These are phyloP conservation scores for Plasmodium relictum DNA, from an alignment of 169 alveolate species.

Conservation along the genomic window DNA sequence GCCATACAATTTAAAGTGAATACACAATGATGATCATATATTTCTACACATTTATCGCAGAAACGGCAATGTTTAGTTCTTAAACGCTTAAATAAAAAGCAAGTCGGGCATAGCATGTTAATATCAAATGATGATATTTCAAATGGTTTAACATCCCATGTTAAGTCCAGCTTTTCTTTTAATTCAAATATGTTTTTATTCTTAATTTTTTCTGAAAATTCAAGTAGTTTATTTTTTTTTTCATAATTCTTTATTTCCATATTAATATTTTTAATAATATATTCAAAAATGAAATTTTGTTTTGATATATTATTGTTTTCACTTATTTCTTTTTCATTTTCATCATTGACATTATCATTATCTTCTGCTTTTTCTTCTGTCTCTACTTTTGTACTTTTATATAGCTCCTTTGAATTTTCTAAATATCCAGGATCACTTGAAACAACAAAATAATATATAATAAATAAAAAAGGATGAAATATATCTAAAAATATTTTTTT, in stretches of 20 bases:
- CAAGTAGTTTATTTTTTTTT: conserved; percentile 13
- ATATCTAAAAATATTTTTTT: conserved; percentile 1
- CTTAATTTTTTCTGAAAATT: conserved; percentile 26
- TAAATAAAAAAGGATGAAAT: conserved; percentile 39
- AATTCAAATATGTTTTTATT: conserved; percentile 24
- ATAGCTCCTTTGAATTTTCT: not conserved
- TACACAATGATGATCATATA: conserved; percentile 96
- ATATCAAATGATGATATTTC: conserved; percentile 48
- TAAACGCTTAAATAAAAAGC: conserved; percentile 86
- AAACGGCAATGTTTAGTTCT: conserved; percentile 95
- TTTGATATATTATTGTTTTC: not conserved
- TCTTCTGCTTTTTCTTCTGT: not conserved
- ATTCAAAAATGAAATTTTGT: conserved; percentile 20
- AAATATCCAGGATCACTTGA: conserved; percentile 66
- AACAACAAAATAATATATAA: conserved; percentile 41
- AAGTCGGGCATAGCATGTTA: conserved; percentile 54
- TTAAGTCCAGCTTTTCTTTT: conserved; percentile 12
- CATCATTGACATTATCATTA: not conserved
- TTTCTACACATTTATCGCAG: conserved; percentile 92
- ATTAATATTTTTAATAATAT: conserved; percentile 36
- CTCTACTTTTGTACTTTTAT: not conserved
- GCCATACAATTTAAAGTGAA: conserved; percentile 74
- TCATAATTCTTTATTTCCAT: conserved; percentile 47
- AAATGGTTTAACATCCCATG: conserved; percentile 10
- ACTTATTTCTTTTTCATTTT: not conserved